Evolutionary conservation across 2,329 filamentous ascomycete genomes (phyloP).

Genomic region (Orbilia quercus): DNA sequence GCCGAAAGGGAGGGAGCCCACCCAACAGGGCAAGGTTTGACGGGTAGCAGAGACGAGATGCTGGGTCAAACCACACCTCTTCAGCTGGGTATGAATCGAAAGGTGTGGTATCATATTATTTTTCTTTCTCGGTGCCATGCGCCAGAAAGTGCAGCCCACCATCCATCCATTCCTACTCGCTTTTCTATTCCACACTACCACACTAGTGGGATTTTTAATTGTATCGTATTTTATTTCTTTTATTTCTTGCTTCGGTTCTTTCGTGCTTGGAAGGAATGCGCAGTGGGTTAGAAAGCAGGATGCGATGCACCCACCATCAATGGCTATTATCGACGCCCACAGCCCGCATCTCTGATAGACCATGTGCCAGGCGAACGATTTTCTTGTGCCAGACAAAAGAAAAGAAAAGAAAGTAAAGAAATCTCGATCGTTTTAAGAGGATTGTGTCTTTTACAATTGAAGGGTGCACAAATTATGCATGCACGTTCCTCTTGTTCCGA

Average conservation of each 20-base stretch:
- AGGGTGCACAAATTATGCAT: slow-evolving; percentile 14
- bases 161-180: too few relatives aligned
- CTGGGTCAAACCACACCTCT: slow-evolving; percentile 49
- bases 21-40: slow-evolving; percentile 50
- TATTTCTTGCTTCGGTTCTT: too few relatives aligned
- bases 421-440: neutral
- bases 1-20: slow-evolving; percentile 39
- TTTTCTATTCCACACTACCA: slow-evolving; percentile 7
- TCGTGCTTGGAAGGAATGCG: neutral
- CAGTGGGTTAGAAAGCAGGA: neutral
- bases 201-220: slow-evolving; percentile 41
- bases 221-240: neutral
- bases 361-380: too few relatives aligned
- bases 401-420: neutral
- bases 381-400: neutral
- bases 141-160: neutral
- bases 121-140: slow-evolving; percentile 17
- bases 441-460: neutral
- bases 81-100: neutral
- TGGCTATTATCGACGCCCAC: too few relatives aligned
- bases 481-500: neutral
- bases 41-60: slow-evolving; percentile 47
- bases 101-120: slow-evolving; percentile 28
- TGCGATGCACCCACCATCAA: too few relatives aligned
- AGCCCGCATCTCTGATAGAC: too few relatives aligned